phyloP scores from a whole-genome alignment of 345 rosid species.

The Gossypium stocksii region DNA sequence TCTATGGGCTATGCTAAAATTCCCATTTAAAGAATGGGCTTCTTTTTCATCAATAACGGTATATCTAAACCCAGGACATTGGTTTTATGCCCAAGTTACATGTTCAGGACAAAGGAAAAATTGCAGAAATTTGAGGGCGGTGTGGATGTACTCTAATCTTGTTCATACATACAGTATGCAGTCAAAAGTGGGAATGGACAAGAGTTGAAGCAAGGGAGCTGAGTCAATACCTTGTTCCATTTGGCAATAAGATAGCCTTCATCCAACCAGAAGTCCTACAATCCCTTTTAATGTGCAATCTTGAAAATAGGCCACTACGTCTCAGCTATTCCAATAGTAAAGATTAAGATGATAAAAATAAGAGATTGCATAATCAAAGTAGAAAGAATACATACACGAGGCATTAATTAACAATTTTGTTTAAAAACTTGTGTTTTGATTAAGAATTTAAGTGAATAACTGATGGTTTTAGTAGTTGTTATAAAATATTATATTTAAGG shows the following conservation, averaged over 20 bases:
- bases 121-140: not conserved
- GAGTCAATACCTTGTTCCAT: conserved; percentile 44
- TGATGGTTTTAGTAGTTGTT: too few species aligned
- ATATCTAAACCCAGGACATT: not conserved
- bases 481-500: too few species aligned
- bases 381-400: not conserved
- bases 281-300: conserved; percentile 53
- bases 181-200: conserved; percentile 10
- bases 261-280: conserved; percentile 57
- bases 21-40: not conserved
- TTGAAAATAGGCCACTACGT: conserved; percentile 57
- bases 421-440: too few species aligned
- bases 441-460: too few species aligned
- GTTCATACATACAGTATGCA: not conserved
- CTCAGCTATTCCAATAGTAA: conserved; percentile 40
- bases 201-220: conserved; percentile 40
- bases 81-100: not conserved
- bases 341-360: not conserved
- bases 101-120: not conserved
- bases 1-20: not conserved
- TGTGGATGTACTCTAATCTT: not conserved
- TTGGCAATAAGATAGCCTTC: conserved; percentile 58
- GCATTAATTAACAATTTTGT: too few species aligned
- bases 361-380: not conserved
- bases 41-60: too few species aligned